Evolutionary conservation across 2,329 filamentous ascomycete genomes (phyloP).

Genomic region (Fusarium longipes): DNA sequence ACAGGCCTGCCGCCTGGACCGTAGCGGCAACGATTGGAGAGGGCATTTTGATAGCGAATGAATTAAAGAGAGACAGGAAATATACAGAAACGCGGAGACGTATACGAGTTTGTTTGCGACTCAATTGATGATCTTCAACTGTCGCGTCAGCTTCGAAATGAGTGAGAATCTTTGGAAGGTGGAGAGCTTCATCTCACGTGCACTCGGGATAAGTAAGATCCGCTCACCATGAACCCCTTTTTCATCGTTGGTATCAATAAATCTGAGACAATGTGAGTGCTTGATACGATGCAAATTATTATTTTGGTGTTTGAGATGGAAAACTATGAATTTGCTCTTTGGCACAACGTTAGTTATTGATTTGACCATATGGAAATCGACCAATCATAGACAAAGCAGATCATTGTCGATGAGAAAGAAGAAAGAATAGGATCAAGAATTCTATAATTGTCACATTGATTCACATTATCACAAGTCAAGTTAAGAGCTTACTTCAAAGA

Average conservation of each 20-base stretch:
- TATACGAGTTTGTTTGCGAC: not conserved
- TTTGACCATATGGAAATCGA: not conserved
- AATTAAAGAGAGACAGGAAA: constrained; percentile 1
- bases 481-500: no score
- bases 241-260: constrained; percentile 5
- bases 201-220: constrained; percentile 34
- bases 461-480: not conserved
- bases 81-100: not conserved
- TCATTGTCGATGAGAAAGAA: no score
- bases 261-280: not conserved
- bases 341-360: not conserved
- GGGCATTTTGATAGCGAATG: constrained; percentile 50
- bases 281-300: no score
- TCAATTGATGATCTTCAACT: not conserved
- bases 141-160: constrained; percentile 12
- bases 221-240: constrained; percentile 13
- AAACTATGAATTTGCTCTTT: no score
- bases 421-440: no score
- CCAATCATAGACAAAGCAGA: not conserved
- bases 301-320: no score
- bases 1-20: constrained; percentile 63
- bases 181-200: constrained; percentile 31
- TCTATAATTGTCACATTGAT: not conserved
- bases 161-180: constrained; percentile 20
- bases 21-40: constrained; percentile 65